Percentiles rank a stretch among this genome's conserved stretches.
phyloP scores from a whole-genome alignment of 1,284 basidiomycete species.

The Melanopsichium pennsylvanicum region DNA sequence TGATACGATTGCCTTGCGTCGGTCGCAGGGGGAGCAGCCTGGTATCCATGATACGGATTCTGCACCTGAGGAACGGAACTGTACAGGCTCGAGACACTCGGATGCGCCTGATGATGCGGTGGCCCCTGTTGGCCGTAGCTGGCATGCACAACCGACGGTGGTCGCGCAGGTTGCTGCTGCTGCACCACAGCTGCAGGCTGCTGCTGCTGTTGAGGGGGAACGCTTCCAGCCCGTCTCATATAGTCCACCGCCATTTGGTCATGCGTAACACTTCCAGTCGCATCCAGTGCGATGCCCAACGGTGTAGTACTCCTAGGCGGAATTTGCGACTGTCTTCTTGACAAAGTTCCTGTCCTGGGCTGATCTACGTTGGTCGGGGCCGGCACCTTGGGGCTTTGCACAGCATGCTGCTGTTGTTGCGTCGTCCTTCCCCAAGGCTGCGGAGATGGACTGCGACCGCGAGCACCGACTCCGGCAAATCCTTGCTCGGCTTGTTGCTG shows the following conservation, averaged over 20 bases:
- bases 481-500: conserved; percentile 41
- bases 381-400: conserved; percentile 18
- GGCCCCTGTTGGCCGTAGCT: conserved; percentile 28
- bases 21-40: conserved; percentile 16
- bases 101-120: conserved; percentile 46
- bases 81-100: conserved; percentile 47
- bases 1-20: conserved; percentile 17
- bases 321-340: conserved; percentile 31
- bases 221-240: conserved; percentile 68
- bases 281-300: conserved; percentile 80
- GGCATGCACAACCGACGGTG: conserved; percentile 40
- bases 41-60: conserved; percentile 31
- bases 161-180: conserved; percentile 27
- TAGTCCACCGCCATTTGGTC: conserved; percentile 78
- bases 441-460: conserved; percentile 60
- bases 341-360: conserved; percentile 35
- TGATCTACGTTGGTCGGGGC: conserved; percentile 23
- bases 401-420: conserved; percentile 25
- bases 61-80: conserved; percentile 41
- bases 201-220: conserved; percentile 71
- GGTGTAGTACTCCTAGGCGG: conserved; percentile 65
- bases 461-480: conserved; percentile 59
- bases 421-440: conserved; percentile 47
- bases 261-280: conserved; percentile 77
- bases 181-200: conserved; percentile 22